phyloP scores from a whole-genome alignment of 2,329 filamentous ascomycete species.

The Hypoxylon sp. region DNA sequence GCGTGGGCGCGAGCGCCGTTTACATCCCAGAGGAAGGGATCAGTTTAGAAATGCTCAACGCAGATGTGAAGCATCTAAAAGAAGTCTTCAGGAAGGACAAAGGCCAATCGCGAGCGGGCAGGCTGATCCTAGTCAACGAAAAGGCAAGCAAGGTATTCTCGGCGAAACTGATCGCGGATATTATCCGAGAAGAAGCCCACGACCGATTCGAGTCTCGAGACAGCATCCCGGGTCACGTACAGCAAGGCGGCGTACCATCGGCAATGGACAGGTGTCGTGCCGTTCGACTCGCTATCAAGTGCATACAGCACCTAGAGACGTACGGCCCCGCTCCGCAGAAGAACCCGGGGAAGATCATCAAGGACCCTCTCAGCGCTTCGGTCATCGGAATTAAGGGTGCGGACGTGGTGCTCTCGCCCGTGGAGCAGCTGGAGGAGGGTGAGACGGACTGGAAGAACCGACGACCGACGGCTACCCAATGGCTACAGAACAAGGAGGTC shows the following conservation, averaged over 20 bases:
- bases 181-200: conserved; percentile 92
- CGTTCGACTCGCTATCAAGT: conserved; percentile 90
- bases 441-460: conserved; percentile 95
- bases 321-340: conserved; percentile 72
- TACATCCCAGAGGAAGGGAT: conserved; percentile 98
- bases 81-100: conserved; percentile 84
- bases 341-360: conserved; percentile 67
- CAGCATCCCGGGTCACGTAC: conserved; percentile 91
- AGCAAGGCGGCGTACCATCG: conserved; percentile 91
- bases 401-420: conserved; percentile 83
- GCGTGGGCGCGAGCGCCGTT: conserved; percentile 90
- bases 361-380: conserved; percentile 74
- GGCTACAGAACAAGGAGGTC: conserved; percentile 79
- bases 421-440: conserved; percentile 80
- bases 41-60: conserved; percentile 88
- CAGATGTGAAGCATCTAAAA: conserved; percentile 88
- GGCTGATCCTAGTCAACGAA: conserved; percentile 96
- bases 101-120: conserved; percentile 88
- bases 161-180: conserved; percentile 92
- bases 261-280: conserved; percentile 96
- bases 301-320: conserved; percentile 86
- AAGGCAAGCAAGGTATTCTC: conserved; percentile 89
- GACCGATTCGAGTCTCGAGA: conserved; percentile 92
- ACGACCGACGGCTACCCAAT: conserved; percentile 84
- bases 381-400: conserved; percentile 95